These are phyloP conservation scores for Scedosporium dehoogii DNA, from an alignment of 2,329 filamentous ascomycete genomes.

Conservation along the genomic window DNA sequence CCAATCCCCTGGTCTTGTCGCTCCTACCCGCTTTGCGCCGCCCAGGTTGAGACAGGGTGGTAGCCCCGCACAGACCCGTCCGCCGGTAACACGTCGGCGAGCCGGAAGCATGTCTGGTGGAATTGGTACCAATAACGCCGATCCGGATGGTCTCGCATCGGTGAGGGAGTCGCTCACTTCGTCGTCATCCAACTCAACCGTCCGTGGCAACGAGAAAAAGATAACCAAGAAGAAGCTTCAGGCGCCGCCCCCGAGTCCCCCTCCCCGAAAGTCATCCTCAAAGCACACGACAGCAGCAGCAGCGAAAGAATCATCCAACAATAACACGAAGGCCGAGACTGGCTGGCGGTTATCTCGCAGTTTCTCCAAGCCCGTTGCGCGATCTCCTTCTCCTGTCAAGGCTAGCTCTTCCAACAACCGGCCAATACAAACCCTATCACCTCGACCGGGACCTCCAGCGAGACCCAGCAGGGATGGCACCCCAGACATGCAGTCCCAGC, in stretches of 20 bases:
- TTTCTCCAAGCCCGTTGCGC: constrained; percentile 18
- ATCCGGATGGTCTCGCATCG: constrained; percentile 50
- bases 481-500: constrained; percentile 47
- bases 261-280: constrained; percentile 51
- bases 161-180: constrained; percentile 62
- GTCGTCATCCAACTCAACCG: constrained; percentile 62
- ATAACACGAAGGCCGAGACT: constrained; percentile 22
- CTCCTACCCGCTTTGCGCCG: constrained; percentile 32
- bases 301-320: constrained; percentile 9
- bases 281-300: constrained; percentile 27
- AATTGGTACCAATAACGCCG: constrained; percentile 30
- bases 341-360: constrained; percentile 26
- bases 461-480: constrained; percentile 62
- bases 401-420: constrained; percentile 14
- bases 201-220: constrained; percentile 36
- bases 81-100: constrained; percentile 49
- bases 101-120: constrained; percentile 46
- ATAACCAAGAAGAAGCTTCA: constrained; percentile 31
- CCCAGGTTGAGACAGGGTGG: constrained; percentile 37
- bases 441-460: constrained; percentile 34
- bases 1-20: constrained; percentile 56
- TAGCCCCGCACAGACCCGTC: constrained; percentile 46
- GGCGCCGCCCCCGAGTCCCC: constrained; percentile 48
- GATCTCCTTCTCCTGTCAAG: constrained; percentile 23
- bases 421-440: constrained; percentile 5